Base-by-base conservation (phyloP, 2,329 filamentous ascomycete species). In the Pseudogymnoascus sp. region DNA sequence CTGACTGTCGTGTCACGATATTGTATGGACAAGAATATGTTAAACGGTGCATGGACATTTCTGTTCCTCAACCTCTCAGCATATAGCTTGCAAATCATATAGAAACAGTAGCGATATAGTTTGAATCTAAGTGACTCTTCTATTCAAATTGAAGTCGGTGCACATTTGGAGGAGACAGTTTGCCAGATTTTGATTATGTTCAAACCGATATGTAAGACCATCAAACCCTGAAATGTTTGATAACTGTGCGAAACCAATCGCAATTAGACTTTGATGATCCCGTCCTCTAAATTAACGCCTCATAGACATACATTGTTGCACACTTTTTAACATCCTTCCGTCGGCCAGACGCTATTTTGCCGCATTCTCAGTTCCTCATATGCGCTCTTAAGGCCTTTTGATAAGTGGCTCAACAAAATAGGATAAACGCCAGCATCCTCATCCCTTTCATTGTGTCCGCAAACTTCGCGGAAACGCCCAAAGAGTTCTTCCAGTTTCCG, bases 401-500 rank as follows among this genome's bases (percentile, higher is more conserved):
- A 76, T 28, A 82, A 71, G 63, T 81, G 79, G 41, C 74, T 74
- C 63, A 79, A 74, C 74, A 82, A 76, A 31, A 76, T 78, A 62
- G 75, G 75, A 65, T 77, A 76, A 59, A 82, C 74, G 33, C 78
- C 78, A n/a, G 61, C 65, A 62, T 69, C 65, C 59, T 65, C 66
- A 26, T 64, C 64, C 11, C 19, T 62, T 22, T 65, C 65, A 19
- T 63, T 61, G 59, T 61, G 63, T 56, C 63, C 63, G 10, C 75
- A 78, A 5, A 78, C 73, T 60, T 79, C 78, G 24, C 76, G 72
- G 68, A 81, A 81, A 33, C 75, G 76, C 3, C 72, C 68, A 64
- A 81, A 79, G 8, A 81, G 74, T 43, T 79, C 77, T 62, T 81
- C 76, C 35, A 83, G 73, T 69, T 79, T 80, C 38, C 74, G 72